phyloP scores from a whole-genome alignment of 2,329 filamentous ascomycete species.

The Rasamsonia emersonii region DNA sequence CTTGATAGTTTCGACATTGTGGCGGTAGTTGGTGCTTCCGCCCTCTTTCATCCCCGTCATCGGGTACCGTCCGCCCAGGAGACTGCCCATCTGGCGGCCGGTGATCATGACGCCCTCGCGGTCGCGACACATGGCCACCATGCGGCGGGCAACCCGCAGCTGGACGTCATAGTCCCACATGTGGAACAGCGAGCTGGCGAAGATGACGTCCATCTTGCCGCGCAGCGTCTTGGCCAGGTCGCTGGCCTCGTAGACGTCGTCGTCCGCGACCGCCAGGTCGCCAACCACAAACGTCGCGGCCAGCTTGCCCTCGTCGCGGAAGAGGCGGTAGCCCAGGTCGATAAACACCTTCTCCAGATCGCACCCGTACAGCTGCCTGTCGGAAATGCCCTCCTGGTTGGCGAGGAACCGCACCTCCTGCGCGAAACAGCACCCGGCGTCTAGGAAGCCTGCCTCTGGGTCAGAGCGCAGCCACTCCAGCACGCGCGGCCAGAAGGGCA shows the following conservation, averaged over 20 bases:
- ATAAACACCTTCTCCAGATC: constrained; percentile 44
- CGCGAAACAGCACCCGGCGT: constrained; percentile 13
- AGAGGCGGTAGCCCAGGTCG: constrained; percentile 52
- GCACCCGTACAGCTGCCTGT: constrained; percentile 28
- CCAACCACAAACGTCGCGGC: constrained; percentile 42
- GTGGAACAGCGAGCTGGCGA: constrained; percentile 13
- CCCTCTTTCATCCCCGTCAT: constrained; percentile 6
- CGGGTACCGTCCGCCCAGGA: constrained; percentile 9
- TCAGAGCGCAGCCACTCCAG: constrained; percentile 7
- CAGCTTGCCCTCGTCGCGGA: constrained; percentile 45
- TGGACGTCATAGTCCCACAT: constrained; percentile 13
- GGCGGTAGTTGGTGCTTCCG: constrained; percentile 9
- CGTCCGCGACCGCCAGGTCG: constrained; percentile 23
- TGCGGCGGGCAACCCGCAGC: constrained; percentile 7
- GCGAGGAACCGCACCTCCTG: constrained; percentile 13
- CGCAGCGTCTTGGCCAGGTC: constrained; percentile 2
- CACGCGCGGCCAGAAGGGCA: constrained; percentile 8
- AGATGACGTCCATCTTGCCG: constrained; percentile 10
- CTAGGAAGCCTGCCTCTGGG: constrained; percentile 9
- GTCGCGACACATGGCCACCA: constrained; percentile 11
- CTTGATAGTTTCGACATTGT: constrained; percentile 12
- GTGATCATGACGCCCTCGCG: constrained; percentile 9
- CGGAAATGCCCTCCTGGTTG: constrained; percentile 10
- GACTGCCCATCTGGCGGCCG: constrained; percentile 11
- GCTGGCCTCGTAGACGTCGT: background rate